These are phyloP conservation scores for Mortierella sp. DNA, from an alignment of 371 early-diverging fungal genomes.

Conservation along the genomic window DNA sequence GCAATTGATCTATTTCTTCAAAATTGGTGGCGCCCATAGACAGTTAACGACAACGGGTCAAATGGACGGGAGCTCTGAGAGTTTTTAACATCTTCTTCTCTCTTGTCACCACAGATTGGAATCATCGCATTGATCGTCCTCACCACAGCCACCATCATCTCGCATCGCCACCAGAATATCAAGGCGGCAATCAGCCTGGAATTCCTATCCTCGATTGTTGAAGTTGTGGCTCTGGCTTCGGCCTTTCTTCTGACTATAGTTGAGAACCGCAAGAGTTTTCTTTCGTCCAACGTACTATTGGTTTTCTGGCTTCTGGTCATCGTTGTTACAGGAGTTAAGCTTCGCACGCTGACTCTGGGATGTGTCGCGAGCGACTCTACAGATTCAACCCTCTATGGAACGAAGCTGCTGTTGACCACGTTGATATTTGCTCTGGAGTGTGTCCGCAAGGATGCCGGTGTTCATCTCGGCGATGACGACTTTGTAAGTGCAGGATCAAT, in stretches of 20 bases:
- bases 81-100: no score
- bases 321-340: constrained; percentile 59
- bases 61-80: no score
- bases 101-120: constrained; percentile 18
- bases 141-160: constrained; percentile 1
- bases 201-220: constrained; percentile 25
- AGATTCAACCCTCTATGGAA: constrained; percentile 57
- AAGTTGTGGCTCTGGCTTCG: constrained; percentile 16
- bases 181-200: constrained; percentile 21
- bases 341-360: constrained; percentile 70
- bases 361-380: constrained; percentile 66
- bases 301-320: constrained; percentile 83
- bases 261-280: constrained; percentile 76
- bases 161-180: constrained; percentile 15
- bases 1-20: background rate
- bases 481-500: constrained; percentile 13
- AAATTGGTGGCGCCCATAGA: background rate
- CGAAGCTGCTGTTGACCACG: constrained; percentile 10
- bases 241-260: constrained; percentile 66
- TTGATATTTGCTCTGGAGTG: constrained; percentile 41
- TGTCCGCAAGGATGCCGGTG: constrained; percentile 32
- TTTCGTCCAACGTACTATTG: constrained; percentile 76
- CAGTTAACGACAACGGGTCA: no score
- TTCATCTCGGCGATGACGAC: constrained; percentile 37
- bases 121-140: constrained; percentile 25